Base-by-base conservation (phyloP, 2,329 filamentous ascomycete species). In the Allantophomopsis lycopodina region DNA sequence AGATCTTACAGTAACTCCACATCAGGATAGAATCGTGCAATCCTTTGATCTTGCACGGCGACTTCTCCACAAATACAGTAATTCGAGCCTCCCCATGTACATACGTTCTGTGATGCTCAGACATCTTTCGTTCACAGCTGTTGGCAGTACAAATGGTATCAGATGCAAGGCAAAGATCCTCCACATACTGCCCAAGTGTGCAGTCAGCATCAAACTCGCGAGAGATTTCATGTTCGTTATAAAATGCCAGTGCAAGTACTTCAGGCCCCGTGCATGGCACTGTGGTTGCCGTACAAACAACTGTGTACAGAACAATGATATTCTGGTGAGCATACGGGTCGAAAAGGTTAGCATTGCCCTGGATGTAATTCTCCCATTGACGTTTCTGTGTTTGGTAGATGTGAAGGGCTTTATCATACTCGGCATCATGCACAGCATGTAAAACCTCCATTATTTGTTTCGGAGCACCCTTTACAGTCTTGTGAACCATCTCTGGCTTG, bases 1-100 rank as follows among this genome's bases (percentile, higher is more conserved):
- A 98, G 21, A 84, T 70, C 51, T 94, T 91, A 64, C 91, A 98
- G 50, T 82, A 86, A 48, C 86, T 96, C 93, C 93, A 98, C 86
- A 98, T 95, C 42, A 88, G 73, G 41, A 98, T 94, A 2, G 79
- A 83, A 46, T 84, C 76, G 56, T 74, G 71, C 59, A 79, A 61
- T 1, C 76, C 71, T 44, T 73, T 70, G 44, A 83, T 63, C 47
- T 80, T 76, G 30, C 75, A 70, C 35, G 79, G 68, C 46, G 78
- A 79, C 23, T 77, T 79, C 54, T 94, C 84, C 13, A 95, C 79
- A 49, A 94, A 85, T 8, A 96, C 77, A 7, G 87, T 94, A 50
- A 98, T 79, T 45, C 94, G 84, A 8, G 88, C 89, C 55, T 94
- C 83, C 20, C 91, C 93, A 51, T 98, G 91, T 1, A 98, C 93